These are phyloP conservation scores for Lotmaria passim DNA, from an alignment of 208 protist genomes.

Conservation along the genomic window DNA sequence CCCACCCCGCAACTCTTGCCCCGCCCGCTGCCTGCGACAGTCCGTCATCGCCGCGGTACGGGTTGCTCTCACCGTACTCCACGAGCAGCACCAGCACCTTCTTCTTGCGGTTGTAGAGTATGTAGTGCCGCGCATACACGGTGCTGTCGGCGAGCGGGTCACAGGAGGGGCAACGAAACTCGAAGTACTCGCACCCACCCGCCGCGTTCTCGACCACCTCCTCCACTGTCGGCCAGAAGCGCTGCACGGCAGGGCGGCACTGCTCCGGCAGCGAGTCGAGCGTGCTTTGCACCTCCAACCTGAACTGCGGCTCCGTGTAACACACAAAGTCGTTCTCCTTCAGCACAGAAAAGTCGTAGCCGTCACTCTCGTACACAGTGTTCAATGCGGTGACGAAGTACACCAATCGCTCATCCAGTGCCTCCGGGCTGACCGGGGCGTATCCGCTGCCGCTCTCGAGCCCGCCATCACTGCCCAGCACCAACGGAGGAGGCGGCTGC, in stretches of 20 bases:
- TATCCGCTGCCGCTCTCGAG: neutral
- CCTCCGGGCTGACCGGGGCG: constrained; percentile 27
- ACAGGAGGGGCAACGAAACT: constrained; percentile 70
- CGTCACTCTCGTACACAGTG: constrained; percentile 69
- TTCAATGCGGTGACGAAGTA: constrained; percentile 79
- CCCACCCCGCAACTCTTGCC: constrained; percentile 17
- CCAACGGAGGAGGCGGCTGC: constrained; percentile 34
- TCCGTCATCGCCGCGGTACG: constrained; percentile 69
- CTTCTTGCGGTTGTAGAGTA: constrained; percentile 68
- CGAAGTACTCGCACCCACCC: constrained; percentile 74
- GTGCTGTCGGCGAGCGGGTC: constrained; percentile 57
- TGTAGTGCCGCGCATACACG: constrained; percentile 72
- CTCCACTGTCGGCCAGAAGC: constrained; percentile 63
- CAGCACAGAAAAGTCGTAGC: constrained; percentile 83
- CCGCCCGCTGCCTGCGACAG: constrained; percentile 20
- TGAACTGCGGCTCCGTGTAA: constrained; percentile 51
- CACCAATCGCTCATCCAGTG: constrained; percentile 73
- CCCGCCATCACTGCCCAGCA: constrained; percentile 10
- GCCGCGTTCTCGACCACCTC: constrained; percentile 52
- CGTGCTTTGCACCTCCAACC: constrained; percentile 46
- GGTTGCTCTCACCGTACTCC: constrained; percentile 67
- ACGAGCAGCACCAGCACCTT: constrained; percentile 69
- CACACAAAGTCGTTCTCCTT: constrained; percentile 67
- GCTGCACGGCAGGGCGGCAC: constrained; percentile 53
- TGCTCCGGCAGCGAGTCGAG: constrained; percentile 54